Evolutionary conservation across 768 basidiomycete genomes (phyloP), one percentile per base, ranked within the genome.

Genomic region (Ramaria rubella): DNA sequence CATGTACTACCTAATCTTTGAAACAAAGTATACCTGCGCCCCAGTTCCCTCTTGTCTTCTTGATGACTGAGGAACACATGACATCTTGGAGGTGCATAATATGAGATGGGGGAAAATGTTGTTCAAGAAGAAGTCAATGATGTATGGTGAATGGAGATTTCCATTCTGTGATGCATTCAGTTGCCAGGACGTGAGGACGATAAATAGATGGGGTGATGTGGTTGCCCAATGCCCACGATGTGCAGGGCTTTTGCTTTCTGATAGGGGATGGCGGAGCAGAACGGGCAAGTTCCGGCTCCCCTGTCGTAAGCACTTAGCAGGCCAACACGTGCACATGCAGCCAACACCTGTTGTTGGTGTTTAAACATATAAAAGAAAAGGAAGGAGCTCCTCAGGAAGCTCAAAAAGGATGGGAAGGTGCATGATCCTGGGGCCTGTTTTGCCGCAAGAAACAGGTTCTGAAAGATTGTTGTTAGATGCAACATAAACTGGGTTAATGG

Each of bases 11-110:
- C n/a, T n/a, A n/a, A n/a, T n/a, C n/a, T n/a, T n/a, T n/a, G 43
- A 45, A 45, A 24, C n/a, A 19, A 8, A 45, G 23, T 9, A 45
- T 7, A 9, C 72, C 71, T 0, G 72, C 70, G 0, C 64, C 69
- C 44, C 73, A 74, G 29, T 24, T 31, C 15, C 12, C 57, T 54
- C 12, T 24, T 11, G 48, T 26, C 7, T 30, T 31, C 43, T 45
- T 17, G 7, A 45, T 19, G 9, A 45, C 43, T n/a, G 43, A 7
- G 15, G 9, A 9, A 9, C 6, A 23, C 7, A 49, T 7, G 29
- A 49, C 48, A 7, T 26, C 21, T 49, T 31, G 15, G 8, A 24
- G 24, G 6, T 49, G 48, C 9, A 6, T 26, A 12, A 29, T 12
- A 24, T 26, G 48, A 26, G 12, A 5, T 23, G 6, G 6, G 9